phyloP scores from a whole-genome alignment of 495 filamentous ascomycete genomes.

The Penicillium dipodomyicola region DNA sequence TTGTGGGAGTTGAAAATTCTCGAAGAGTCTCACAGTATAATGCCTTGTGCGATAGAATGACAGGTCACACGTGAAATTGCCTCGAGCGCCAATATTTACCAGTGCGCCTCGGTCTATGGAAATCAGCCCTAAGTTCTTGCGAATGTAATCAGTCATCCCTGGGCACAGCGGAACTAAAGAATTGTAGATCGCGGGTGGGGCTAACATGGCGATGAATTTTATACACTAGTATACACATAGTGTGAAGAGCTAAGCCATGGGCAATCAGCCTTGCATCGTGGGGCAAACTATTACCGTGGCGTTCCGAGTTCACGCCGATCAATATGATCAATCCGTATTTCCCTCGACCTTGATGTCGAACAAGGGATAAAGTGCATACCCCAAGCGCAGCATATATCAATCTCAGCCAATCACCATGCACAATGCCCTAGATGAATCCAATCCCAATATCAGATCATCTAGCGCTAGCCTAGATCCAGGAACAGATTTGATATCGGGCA shows the following conservation, averaged over 20 bases:
- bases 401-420: constrained; percentile 14
- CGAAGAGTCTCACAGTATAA: not conserved
- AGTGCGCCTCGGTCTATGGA: not conserved
- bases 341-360: constrained; percentile 12
- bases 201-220: not conserved
- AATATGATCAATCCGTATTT: constrained; percentile 22
- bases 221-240: not conserved
- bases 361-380: constrained; percentile 27
- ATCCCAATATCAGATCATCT: not conserved
- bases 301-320: constrained; percentile 17
- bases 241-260: constrained; percentile 7
- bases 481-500: not conserved
- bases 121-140: not conserved
- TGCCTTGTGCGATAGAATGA: not conserved
- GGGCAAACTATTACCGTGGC: constrained; percentile 25
- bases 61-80: not conserved
- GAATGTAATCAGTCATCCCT: not conserved
- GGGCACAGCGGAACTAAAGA: not conserved
- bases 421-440: not conserved
- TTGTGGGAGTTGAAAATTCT: not conserved
- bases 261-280: constrained; percentile 25
- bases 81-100: not conserved
- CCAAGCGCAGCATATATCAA: constrained; percentile 3
- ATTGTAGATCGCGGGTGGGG: not conserved
- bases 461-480: not conserved